A percentile compares a stretch with the other conserved stretches of the same genome.
These are phyloP conservation scores for Aspergillus sp. DNA, from an alignment of 2,329 filamentous ascomycete genomes.

Conservation along the genomic window DNA sequence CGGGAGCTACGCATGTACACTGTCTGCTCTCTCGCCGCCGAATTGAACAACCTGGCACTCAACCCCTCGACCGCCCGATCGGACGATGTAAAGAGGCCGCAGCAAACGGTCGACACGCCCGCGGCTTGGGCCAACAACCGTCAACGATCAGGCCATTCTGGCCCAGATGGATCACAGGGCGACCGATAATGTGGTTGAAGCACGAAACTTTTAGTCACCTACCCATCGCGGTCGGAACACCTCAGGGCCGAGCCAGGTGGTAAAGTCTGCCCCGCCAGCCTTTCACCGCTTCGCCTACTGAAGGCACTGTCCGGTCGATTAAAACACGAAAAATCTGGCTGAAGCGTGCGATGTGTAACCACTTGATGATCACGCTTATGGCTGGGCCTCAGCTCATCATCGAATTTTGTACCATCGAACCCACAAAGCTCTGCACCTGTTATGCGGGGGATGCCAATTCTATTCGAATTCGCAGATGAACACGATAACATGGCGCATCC, in stretches of 20 bases:
- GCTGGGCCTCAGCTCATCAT: conserved; percentile 12
- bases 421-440: conserved; percentile 8
- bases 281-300: conserved; percentile 4
- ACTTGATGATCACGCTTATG: conserved; percentile 11
- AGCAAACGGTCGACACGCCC: conserved; percentile 33
- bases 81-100: conserved; percentile 45
- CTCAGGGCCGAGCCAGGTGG: background rate
- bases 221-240: background rate
- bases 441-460: background rate
- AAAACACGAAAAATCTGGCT: conserved; percentile 8
- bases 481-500: background rate
- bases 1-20: conserved; percentile 47
- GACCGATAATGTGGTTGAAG: conserved; percentile 27
- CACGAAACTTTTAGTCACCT: background rate
- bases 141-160: conserved; percentile 32
- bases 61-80: conserved; percentile 23
- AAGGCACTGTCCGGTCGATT: background rate
- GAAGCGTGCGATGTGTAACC: conserved; percentile 11
- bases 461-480: conserved; percentile 1
- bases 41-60: conserved; percentile 44
- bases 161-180: conserved; percentile 34
- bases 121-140: conserved; percentile 33
- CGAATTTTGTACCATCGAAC: conserved; percentile 13
- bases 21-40: conserved; percentile 45
- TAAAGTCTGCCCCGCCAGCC: background rate